phyloP scores from a whole-genome alignment of 768 basidiomycete genomes.

The Tricholoma flavovirens region DNA sequence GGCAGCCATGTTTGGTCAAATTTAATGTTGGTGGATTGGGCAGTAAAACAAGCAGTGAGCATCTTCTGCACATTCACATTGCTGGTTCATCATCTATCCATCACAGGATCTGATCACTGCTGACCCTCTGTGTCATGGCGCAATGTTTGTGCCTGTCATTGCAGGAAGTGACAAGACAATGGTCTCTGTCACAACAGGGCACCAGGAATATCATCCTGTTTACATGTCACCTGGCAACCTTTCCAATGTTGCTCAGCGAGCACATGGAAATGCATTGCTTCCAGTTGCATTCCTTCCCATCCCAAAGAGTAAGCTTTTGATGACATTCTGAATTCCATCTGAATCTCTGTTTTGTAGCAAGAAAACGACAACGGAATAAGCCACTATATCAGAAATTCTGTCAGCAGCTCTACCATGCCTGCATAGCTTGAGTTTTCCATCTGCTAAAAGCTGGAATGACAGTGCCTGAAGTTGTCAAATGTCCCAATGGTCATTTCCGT shows the following conservation, averaged over 20 bases:
- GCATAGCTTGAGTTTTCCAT: constrained; percentile 11
- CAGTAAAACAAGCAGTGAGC: background rate
- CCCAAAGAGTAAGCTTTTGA: constrained; percentile 25
- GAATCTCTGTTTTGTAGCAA: constrained; percentile 6
- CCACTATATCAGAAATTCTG: constrained; percentile 13
- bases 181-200: constrained; percentile 34
- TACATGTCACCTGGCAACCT: constrained; percentile 27
- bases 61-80: background rate
- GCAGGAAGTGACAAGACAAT: constrained; percentile 38
- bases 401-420: constrained; percentile 19
- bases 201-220: constrained; percentile 33
- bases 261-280: constrained; percentile 23
- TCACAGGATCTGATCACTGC: background rate
- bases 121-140: constrained; percentile 20
- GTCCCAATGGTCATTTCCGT: constrained; percentile 22
- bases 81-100: background rate
- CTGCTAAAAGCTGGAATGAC: constrained; percentile 19
- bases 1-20: background rate
- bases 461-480: constrained; percentile 16
- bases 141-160: constrained; percentile 26
- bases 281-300: constrained; percentile 29
- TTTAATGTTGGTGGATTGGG: background rate
- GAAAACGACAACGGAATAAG: constrained; percentile 9
- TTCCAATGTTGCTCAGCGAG: constrained; percentile 21
- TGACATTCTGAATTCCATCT: background rate